Evolutionary conservation across 2,329 filamentous ascomycete species (phyloP).

Genomic region (Fusarium sp.): DNA sequence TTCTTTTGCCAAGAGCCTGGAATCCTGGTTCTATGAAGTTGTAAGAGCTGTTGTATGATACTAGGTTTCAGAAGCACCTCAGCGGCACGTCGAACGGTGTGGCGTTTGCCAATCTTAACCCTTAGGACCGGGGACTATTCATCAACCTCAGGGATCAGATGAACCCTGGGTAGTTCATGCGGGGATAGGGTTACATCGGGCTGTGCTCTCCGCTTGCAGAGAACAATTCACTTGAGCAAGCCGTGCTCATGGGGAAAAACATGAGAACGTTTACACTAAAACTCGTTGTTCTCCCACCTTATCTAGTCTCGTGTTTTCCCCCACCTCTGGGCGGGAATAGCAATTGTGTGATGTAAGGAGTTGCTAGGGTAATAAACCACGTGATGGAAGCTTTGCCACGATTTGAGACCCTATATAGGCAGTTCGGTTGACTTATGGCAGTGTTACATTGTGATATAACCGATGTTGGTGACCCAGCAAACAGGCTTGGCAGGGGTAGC

Average conservation of each 20-base stretch:
- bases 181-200: slow-evolving; percentile 1
- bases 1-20: background rate
- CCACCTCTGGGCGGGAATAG: background rate
- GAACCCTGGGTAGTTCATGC: background rate
- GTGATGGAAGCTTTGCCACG: background rate
- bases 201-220: background rate
- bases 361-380: background rate
- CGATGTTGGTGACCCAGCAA: background rate
- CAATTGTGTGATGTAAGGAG: background rate
- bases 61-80: background rate
- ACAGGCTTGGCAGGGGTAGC: background rate
- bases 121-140: background rate
- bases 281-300: too few species aligned
- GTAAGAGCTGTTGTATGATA: background rate
- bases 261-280: too few species aligned
- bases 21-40: background rate
- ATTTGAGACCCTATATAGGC: background rate
- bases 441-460: background rate
- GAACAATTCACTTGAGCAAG: background rate
- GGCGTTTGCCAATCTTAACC: too few species aligned
- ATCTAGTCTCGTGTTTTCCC: too few species aligned
- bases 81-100: background rate
- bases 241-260: too few species aligned
- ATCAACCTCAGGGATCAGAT: background rate
- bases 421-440: background rate